phyloP scores from a whole-genome alignment of 768 basidiomycete species.

The Lactarius indigo region DNA sequence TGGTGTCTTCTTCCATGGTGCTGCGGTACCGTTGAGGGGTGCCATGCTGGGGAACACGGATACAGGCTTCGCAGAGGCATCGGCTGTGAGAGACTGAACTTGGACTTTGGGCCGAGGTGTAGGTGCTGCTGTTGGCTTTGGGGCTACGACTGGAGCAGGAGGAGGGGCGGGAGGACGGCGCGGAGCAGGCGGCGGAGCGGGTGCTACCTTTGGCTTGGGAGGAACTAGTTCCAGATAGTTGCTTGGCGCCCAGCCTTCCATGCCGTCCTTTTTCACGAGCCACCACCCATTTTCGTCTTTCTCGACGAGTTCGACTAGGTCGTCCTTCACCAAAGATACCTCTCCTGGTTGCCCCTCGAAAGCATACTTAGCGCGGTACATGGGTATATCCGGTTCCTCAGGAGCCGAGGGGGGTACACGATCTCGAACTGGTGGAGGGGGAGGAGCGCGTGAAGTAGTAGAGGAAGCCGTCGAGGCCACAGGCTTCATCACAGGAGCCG shows the following conservation, averaged over 20 bases:
- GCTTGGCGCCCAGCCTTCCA: conserved; percentile 93
- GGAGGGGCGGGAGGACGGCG: conserved; percentile 43
- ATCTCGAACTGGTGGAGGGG: conserved; percentile 39
- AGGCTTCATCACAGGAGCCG: conserved; percentile 35
- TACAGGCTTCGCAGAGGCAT: conserved; percentile 70
- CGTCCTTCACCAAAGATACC: conserved; percentile 85
- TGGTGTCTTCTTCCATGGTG: conserved; percentile 69
- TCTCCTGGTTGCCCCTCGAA: conserved; percentile 94
- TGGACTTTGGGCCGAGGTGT: conserved; percentile 33
- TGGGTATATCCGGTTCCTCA: conserved; percentile 60
- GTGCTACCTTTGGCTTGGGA: conserved; percentile 60
- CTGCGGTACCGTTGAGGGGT: conserved; percentile 59
- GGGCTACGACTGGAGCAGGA: conserved; percentile 24
- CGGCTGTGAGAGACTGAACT: conserved; percentile 45
- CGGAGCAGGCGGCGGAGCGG: conserved; percentile 51
- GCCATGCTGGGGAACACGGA: conserved; percentile 80
- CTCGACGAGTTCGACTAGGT: conserved; percentile 85
- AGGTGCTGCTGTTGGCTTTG: conserved; percentile 22
- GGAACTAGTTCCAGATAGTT: conserved; percentile 86
- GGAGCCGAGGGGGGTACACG: conserved; percentile 53
- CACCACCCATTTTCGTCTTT: conserved; percentile 98
- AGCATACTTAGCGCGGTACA: conserved; percentile 87
- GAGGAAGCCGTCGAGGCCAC: conserved; percentile 36
- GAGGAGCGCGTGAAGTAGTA: conserved; percentile 42
- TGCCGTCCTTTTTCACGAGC: conserved; percentile 79